Conservation (phyloP, 2,329 filamentous ascomycete species). For the Neofusicoccum cordaticola region DNA sequence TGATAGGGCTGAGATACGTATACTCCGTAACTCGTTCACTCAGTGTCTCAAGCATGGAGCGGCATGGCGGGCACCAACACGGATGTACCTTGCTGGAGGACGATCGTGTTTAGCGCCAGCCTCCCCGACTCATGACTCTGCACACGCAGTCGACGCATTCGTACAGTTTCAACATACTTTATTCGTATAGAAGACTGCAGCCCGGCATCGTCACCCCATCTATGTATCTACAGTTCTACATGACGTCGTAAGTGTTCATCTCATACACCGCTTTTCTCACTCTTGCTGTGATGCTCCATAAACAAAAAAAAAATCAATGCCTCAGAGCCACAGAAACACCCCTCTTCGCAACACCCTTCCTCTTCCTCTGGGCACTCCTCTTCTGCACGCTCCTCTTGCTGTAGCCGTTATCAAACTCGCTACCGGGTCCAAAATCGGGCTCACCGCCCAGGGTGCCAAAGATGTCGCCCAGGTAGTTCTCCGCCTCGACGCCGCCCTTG, state of each 20-base stretch:
- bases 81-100: neutral
- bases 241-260: neutral
- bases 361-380: neutral
- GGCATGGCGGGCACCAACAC: neutral
- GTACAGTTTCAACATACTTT: neutral
- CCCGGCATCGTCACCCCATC: neutral
- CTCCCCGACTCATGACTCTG: neutral
- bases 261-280: neutral
- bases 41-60: neutral
- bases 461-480: constrained; percentile 68
- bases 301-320: neutral
- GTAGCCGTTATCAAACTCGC: constrained; percentile 25
- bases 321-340: neutral
- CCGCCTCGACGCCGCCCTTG: constrained; percentile 52
- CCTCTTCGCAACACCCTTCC: neutral
- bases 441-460: constrained; percentile 65
- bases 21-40: neutral
- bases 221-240: neutral
- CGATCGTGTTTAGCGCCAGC: neutral
- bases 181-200: neutral
- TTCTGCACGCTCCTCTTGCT: constrained; percentile 17
- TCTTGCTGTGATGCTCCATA: neutral
- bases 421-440: constrained; percentile 63
- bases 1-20: neutral
- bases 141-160: too few relatives aligned